These are phyloP conservation scores for Lantana camara DNA, from an alignment of 257 asterid species.

Conservation along the genomic window DNA sequence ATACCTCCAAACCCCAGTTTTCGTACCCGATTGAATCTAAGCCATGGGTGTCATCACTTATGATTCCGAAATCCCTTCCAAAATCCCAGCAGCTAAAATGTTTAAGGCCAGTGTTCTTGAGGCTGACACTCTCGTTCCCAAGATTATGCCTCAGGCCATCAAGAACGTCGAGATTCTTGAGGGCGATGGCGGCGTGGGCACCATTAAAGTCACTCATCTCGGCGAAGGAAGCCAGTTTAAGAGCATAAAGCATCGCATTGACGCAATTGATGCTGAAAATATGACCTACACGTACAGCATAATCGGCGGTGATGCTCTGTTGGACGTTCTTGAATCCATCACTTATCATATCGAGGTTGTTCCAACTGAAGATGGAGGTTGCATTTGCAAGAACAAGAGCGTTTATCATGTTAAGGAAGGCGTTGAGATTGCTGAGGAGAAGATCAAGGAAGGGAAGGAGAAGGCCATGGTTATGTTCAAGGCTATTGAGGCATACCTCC, in stretches of 20 bases:
- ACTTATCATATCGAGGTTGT: slow-evolving; percentile 25
- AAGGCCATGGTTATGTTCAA: slow-evolving; percentile 26
- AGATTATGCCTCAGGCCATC: slow-evolving; percentile 33
- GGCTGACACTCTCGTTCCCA: slow-evolving; percentile 32
- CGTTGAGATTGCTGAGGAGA: slow-evolving; percentile 29
- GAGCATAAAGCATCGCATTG: slow-evolving; percentile 33
- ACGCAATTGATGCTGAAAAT: slow-evolving; percentile 27
- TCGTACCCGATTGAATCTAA: background rate
- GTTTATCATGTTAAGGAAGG: slow-evolving; percentile 33
- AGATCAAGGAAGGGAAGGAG: slow-evolving; percentile 29
- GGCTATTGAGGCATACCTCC: slow-evolving; percentile 35
- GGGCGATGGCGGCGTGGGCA: slow-evolving; percentile 43
- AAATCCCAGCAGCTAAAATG: slow-evolving; percentile 31
- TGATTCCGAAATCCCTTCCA: slow-evolving; percentile 22
- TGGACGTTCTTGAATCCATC: slow-evolving; percentile 29
- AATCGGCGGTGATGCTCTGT: slow-evolving; percentile 35
- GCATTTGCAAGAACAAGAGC: slow-evolving; percentile 27
- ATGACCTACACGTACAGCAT: slow-evolving; percentile 28
- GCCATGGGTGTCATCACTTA: slow-evolving; percentile 29
- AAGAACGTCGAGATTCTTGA: slow-evolving; percentile 29
- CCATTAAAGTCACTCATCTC: slow-evolving; percentile 25
- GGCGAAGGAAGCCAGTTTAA: slow-evolving; percentile 33
- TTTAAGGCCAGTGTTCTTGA: slow-evolving; percentile 36
- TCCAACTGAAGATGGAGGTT: slow-evolving; percentile 32
- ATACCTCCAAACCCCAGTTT: too few relatives aligned